These are phyloP conservation scores for Antrodiella citrinella DNA, from an alignment of 768 basidiomycete species.

Conservation along the genomic window DNA sequence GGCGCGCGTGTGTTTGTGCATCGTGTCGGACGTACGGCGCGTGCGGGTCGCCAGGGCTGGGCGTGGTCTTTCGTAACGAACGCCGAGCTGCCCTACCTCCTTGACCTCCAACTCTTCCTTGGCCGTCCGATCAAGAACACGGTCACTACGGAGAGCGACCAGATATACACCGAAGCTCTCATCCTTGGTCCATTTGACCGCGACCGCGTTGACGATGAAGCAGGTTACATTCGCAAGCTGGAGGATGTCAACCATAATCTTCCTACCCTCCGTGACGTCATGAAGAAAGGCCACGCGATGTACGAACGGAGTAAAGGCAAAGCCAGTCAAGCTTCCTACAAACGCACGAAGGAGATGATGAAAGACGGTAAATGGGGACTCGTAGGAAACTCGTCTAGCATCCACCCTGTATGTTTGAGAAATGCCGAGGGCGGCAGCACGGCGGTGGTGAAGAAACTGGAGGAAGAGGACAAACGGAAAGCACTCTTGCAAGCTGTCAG, in stretches of 20 bases:
- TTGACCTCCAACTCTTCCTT: slow-evolving; percentile 91
- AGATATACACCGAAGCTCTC: slow-evolving; percentile 61
- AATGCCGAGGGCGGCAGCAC: slow-evolving; percentile 22
- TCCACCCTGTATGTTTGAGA: slow-evolving; percentile 63
- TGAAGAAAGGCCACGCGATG: slow-evolving; percentile 85
- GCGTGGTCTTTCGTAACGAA: slow-evolving; percentile 92
- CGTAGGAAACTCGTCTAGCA: slow-evolving; percentile 51
- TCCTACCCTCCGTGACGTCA: slow-evolving; percentile 64
- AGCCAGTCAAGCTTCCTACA: slow-evolving; percentile 78
- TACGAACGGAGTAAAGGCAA: slow-evolving; percentile 92
- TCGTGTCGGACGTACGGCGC: slow-evolving; percentile 92
- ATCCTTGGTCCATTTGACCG: slow-evolving; percentile 80
- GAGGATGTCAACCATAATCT: slow-evolving; percentile 60
- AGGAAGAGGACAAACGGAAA: slow-evolving; percentile 49
- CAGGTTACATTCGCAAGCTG: slow-evolving; percentile 67
- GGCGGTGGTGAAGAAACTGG: slow-evolving; percentile 25
- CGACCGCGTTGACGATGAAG: slow-evolving; percentile 71
- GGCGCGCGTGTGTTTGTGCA: slow-evolving; percentile 92
- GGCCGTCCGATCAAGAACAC: slow-evolving; percentile 62
- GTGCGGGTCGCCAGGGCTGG: slow-evolving; percentile 92
- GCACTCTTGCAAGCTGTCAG: slow-evolving; percentile 67
- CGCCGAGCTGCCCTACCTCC: slow-evolving; percentile 78
- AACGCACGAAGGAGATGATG: slow-evolving; percentile 81
- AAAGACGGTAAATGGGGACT: slow-evolving; percentile 64
- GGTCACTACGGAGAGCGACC: slow-evolving; percentile 43